A percentile compares a stretch with the other conserved stretches of the same genome.
These are phyloP conservation scores for Closterium sp. DNA, from an alignment of 139 green algal genomes.

Conservation along the genomic window DNA sequence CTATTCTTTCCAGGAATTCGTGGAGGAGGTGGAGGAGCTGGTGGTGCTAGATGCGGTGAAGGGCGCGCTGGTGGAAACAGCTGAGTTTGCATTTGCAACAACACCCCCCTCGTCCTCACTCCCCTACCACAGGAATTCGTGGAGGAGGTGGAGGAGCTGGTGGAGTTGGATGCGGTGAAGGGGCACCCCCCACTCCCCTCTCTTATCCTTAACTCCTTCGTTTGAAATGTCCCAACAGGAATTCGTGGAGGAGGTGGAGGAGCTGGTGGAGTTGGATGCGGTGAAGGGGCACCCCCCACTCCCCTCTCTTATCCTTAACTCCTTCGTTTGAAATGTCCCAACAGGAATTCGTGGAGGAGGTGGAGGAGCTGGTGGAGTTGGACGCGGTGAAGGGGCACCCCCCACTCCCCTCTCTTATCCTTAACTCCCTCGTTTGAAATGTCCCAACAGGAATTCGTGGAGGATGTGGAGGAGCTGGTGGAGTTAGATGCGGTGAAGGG, in stretches of 20 bases:
- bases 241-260: conserved; percentile 53
- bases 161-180: conserved; percentile 64
- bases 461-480: conserved; percentile 39
- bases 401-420: not conserved
- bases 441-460: conserved; percentile 54
- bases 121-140: conserved; percentile 51
- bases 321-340: too few relatives aligned
- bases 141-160: conserved; percentile 67
- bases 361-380: not conserved
- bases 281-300: conserved; percentile 25
- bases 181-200: not conserved
- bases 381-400: not conserved
- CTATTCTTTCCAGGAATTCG: too few relatives aligned
- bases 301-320: not conserved
- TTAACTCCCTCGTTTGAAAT: too few relatives aligned
- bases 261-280: conserved; percentile 65
- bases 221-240: not conserved
- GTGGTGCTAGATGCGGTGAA: conserved; percentile 67
- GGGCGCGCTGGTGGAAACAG: conserved; percentile 50
- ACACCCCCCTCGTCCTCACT: not conserved
- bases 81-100: not conserved
- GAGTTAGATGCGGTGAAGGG: conserved; percentile 64
- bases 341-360: too few relatives aligned
- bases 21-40: too few relatives aligned
- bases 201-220: not conserved